phyloP scores from a whole-genome alignment of 2,329 filamentous ascomycete genomes.

The Knoxdaviesia proteae region DNA sequence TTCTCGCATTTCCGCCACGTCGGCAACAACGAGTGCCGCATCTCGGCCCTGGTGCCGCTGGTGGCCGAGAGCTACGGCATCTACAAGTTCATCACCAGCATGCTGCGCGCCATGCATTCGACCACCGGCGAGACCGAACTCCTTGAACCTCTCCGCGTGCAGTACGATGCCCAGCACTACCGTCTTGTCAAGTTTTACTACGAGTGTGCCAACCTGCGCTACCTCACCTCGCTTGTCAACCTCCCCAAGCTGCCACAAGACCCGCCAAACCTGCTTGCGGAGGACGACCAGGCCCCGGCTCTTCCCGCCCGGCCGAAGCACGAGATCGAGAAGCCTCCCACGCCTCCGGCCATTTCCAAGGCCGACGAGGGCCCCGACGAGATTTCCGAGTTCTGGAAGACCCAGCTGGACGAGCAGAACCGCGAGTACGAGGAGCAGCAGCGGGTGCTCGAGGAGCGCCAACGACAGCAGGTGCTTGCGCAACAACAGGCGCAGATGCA shows the following conservation, averaged over 20 bases:
- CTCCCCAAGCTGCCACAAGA: constrained; percentile 92
- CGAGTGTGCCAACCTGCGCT: constrained; percentile 93
- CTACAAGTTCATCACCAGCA: constrained; percentile 99
- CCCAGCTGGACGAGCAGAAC: constrained; percentile 75
- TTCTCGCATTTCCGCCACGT: constrained; percentile 89
- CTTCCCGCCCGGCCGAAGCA: constrained; percentile 63
- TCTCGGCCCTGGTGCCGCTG: constrained; percentile 77
- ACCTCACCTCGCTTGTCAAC: constrained; percentile 87
- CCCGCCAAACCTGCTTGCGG: constrained; percentile 68
- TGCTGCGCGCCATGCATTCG: constrained; percentile 93
- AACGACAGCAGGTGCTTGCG: constrained; percentile 57
- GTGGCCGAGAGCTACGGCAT: constrained; percentile 98
- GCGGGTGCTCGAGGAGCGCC: constrained; percentile 66
- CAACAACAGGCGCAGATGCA: constrained; percentile 70
- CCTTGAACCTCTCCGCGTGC: constrained; percentile 63
- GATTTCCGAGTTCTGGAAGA: constrained; percentile 96
- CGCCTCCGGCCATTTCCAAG: constrained; percentile 46
- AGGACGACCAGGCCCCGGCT: constrained; percentile 67
- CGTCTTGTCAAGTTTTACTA: constrained; percentile 96
- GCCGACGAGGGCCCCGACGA: constrained; percentile 64
- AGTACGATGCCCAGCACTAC: constrained; percentile 93
- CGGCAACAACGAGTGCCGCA: constrained; percentile 88
- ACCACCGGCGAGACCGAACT: constrained; percentile 89
- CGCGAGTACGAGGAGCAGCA: constrained; percentile 92
- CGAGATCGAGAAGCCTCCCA: constrained; percentile 47